Conservation (phyloP, 2,329 filamentous ascomycete species). For the Aspergillus aculeatinus region DNA sequence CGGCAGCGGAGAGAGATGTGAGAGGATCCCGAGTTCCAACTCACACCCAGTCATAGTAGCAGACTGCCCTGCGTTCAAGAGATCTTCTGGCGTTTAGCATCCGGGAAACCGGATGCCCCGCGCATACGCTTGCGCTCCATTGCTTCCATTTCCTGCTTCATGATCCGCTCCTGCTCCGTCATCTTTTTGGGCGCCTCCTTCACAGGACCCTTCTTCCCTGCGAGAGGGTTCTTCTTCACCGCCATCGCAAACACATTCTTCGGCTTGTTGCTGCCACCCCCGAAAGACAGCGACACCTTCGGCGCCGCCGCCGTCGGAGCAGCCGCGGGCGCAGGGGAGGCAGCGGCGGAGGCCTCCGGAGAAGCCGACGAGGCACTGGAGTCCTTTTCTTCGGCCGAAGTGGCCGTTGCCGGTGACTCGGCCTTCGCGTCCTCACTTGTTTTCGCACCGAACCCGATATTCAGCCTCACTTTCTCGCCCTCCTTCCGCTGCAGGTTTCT, state of each 20-base stretch:
- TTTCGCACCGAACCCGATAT: conserved; percentile 54
- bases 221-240: conserved; percentile 68
- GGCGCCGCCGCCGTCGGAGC: conserved; percentile 20
- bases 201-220: conserved; percentile 62
- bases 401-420: conserved; percentile 22
- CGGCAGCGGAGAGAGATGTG: not conserved
- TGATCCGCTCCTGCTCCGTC: conserved; percentile 83
- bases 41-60: not conserved
- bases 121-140: conserved; percentile 66
- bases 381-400: conserved; percentile 24
- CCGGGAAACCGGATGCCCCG: conserved; percentile 29
- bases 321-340: conserved; percentile 17
- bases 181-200: conserved; percentile 72
- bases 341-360: conserved; percentile 17
- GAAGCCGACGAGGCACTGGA: conserved; percentile 8
- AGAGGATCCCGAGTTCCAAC: not conserved
- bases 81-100: conserved; percentile 37
- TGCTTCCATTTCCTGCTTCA: conserved; percentile 68
- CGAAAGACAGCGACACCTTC: conserved; percentile 64
- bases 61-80: conserved; percentile 18
- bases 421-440: conserved; percentile 24
- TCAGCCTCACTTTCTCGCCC: conserved; percentile 74
- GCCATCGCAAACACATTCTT: conserved; percentile 67
- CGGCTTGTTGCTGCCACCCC: conserved; percentile 47
- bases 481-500: conserved; percentile 56